phyloP scores from a whole-genome alignment of 1,139 yeast species.

The Saccharomycopsis crataegensis region DNA sequence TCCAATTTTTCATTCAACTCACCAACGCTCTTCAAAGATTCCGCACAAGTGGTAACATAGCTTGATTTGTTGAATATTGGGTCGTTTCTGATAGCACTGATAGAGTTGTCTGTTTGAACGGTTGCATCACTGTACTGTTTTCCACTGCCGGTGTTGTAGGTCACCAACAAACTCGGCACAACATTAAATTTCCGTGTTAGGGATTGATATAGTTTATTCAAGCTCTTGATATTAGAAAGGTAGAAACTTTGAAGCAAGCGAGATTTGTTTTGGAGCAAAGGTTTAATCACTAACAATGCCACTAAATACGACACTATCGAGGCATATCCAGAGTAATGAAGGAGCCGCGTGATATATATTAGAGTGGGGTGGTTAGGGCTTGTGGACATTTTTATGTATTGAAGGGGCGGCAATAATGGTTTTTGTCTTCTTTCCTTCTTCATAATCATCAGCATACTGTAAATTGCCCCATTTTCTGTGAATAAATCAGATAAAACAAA shows the following conservation, averaged over 20 bases:
- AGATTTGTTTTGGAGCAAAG: conserved; percentile 14
- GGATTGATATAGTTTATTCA: conserved; percentile 3
- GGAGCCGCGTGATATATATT: conserved; percentile 12
- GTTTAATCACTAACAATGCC: conserved; percentile 12
- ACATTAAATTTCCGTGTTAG: conserved; percentile 6
- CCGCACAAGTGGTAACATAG: conserved; percentile 11
- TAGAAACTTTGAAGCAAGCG: conserved; percentile 6
- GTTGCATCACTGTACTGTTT: conserved; percentile 10
- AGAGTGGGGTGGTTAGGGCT: conserved; percentile 17
- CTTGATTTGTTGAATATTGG: conserved; percentile 6
- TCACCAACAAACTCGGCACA: conserved; percentile 11
- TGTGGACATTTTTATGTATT: neutral
- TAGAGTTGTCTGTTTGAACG: conserved; percentile 7
- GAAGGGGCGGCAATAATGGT: too few relatives aligned
- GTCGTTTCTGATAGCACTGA: neutral
- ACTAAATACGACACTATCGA: conserved; percentile 11
- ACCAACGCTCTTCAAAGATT: conserved; percentile 1
- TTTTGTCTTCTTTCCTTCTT: too few relatives aligned
- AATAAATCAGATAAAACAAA: too few relatives aligned
- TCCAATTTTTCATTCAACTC: conserved; percentile 1
- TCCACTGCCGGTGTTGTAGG: neutral
- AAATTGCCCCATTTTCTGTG: too few relatives aligned
- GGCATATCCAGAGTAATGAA: conserved; percentile 17
- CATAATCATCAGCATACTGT: too few relatives aligned
- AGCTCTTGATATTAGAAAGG: conserved; percentile 5